Conservation (phyloP, 331 rosid species). For the Telfairia occidentalis region DNA sequence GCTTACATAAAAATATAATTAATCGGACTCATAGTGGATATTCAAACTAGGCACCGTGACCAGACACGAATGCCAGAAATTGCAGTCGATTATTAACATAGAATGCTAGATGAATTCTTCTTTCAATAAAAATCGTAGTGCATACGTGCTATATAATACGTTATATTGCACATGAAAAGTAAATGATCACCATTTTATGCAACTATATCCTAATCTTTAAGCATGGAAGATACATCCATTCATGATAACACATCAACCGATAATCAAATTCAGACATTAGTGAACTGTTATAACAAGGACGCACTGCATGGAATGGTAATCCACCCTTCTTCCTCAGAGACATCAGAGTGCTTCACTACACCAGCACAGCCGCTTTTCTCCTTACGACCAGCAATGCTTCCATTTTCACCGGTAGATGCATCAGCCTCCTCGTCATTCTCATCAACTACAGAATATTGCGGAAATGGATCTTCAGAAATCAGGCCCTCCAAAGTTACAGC, state of each 20-base stretch:
- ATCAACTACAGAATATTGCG: conserved; percentile 27
- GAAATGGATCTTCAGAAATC: conserved; percentile 37
- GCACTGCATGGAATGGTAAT: conserved; percentile 65
- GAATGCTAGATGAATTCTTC: not conserved
- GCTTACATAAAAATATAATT: not conserved
- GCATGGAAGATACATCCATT: not conserved
- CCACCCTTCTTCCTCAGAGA: conserved; percentile 83
- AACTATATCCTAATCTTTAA: not conserved
- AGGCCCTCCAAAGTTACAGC: conserved; percentile 39
- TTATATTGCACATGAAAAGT: not conserved
- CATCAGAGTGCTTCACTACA: conserved; percentile 56
- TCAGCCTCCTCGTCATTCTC: conserved; percentile 34
- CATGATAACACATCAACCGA: not conserved
- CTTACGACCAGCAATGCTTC: conserved; percentile 18
- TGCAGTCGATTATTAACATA: not conserved
- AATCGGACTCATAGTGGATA: not conserved
- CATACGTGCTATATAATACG: not conserved
- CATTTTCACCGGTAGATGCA: conserved; percentile 35
- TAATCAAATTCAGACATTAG: not conserved
- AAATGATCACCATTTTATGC: not conserved
- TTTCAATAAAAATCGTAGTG: not conserved
- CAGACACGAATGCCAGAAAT: not conserved
- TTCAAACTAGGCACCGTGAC: not conserved
- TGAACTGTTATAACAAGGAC: conserved; percentile 10
- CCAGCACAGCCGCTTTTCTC: conserved; percentile 21